These are phyloP conservation scores for Friedmanniomyces simplex DNA, from an alignment of 495 filamentous ascomycete genomes.

Conservation along the genomic window DNA sequence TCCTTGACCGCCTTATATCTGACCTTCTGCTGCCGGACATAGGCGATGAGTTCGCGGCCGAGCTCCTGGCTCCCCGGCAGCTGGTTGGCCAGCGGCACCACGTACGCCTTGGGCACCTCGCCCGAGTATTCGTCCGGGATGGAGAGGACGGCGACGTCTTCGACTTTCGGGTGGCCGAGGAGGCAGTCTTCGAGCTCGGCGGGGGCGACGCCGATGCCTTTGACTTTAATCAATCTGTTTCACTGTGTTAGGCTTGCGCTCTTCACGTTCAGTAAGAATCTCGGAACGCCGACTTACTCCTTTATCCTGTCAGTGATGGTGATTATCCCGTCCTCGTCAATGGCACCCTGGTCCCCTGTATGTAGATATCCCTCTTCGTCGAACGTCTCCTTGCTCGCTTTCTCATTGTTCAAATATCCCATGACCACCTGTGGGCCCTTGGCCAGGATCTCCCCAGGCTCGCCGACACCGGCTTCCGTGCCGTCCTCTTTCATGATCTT, in stretches of 20 bases:
- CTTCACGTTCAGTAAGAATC: slow-evolving; percentile 24
- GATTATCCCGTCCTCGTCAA: slow-evolving; percentile 48
- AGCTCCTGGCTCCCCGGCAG: slow-evolving; percentile 24
- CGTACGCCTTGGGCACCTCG: slow-evolving; percentile 55
- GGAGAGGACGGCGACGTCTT: slow-evolving; percentile 50
- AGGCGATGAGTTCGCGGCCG: slow-evolving; percentile 38
- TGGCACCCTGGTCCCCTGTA: slow-evolving; percentile 56
- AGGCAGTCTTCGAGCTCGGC: slow-evolving; percentile 59
- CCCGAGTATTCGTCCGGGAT: slow-evolving; percentile 51
- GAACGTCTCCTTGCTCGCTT: slow-evolving; percentile 50
- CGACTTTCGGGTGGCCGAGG: slow-evolving; percentile 46
- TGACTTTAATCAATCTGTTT: slow-evolving; percentile 55
- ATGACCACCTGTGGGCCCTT: slow-evolving; percentile 47
- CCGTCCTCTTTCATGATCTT: slow-evolving; percentile 48
- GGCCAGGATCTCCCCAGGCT: slow-evolving; percentile 52
- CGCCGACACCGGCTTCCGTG: slow-evolving; percentile 35
- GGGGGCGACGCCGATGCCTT: slow-evolving; percentile 59
- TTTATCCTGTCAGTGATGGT: slow-evolving; percentile 68
- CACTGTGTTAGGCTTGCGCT: not conserved
- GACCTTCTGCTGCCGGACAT: slow-evolving; percentile 51
- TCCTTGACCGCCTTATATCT: slow-evolving; percentile 58
- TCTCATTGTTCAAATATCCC: slow-evolving; percentile 46
- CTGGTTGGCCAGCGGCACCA: slow-evolving; percentile 40
- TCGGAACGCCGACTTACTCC: slow-evolving; percentile 31
- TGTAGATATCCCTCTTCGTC: slow-evolving; percentile 51